Conservation (phyloP, 495 filamentous ascomycete genomes). For the Annulohypoxylon maeteangense region DNA sequence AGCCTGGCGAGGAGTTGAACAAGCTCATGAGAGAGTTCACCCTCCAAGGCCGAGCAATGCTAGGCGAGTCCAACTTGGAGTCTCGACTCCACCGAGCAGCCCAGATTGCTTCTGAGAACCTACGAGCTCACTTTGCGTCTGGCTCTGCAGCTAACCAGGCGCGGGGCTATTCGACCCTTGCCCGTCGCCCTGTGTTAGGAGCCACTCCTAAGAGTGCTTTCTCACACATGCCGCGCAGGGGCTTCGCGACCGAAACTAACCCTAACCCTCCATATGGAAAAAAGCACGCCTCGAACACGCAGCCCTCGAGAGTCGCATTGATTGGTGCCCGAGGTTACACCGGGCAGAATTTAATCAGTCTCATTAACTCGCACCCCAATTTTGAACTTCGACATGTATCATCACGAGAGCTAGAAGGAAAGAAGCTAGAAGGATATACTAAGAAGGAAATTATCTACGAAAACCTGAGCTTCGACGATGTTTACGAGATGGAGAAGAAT, state of each 20-base stretch:
- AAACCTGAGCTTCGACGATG: constrained; percentile 89
- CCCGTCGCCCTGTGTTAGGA: constrained; percentile 41
- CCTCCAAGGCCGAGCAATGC: constrained; percentile 84
- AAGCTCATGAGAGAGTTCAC: constrained; percentile 89
- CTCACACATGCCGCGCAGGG: constrained; percentile 31
- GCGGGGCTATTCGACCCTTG: constrained; percentile 42
- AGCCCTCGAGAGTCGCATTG: constrained; percentile 84
- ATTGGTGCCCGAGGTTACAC: constrained; percentile 98
- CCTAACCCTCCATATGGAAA: constrained; percentile 97
- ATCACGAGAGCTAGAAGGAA: constrained; percentile 90
- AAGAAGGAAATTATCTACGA: constrained; percentile 96
- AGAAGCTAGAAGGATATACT: constrained; percentile 89
- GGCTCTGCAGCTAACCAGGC: constrained; percentile 46
- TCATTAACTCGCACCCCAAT: constrained; percentile 92
- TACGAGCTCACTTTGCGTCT: constrained; percentile 46
- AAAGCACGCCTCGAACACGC: constrained; percentile 85
- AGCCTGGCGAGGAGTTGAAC: constrained; percentile 84
- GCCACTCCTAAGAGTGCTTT: constrained; percentile 27
- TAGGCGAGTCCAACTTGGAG: constrained; percentile 91
- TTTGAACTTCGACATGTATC: constrained; percentile 95
- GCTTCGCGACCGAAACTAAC: constrained; percentile 69
- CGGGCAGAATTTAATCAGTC: constrained; percentile 88
- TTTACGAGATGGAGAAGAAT: constrained; percentile 87
- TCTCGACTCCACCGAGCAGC: constrained; percentile 82
- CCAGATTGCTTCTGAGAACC: constrained; percentile 62